phyloP scores from a whole-genome alignment of 805 yeast species.

The Lipomyces kockii region DNA sequence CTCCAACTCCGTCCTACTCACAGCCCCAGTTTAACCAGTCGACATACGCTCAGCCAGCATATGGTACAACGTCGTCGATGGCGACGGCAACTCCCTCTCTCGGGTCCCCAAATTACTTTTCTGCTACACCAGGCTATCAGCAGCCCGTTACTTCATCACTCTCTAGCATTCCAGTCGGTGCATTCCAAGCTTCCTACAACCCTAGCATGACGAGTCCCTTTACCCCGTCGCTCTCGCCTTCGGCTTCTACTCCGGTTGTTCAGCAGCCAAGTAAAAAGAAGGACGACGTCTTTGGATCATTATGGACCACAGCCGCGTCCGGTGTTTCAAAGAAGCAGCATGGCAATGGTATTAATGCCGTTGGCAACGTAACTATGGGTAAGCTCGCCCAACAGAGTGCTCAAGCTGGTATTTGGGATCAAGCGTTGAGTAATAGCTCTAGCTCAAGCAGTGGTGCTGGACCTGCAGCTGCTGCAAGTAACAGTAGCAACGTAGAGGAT shows the following conservation, averaged over 20 bases:
- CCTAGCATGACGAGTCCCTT: constrained; percentile 1
- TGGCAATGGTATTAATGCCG: neutral
- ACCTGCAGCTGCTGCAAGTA: neutral
- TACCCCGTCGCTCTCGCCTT: constrained; percentile 33
- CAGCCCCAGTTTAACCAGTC: constrained; percentile 21
- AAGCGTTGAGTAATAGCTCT: constrained; percentile 23
- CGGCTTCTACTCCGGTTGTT: constrained; percentile 27
- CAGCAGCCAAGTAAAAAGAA: constrained; percentile 17
- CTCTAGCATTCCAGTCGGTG: neutral
- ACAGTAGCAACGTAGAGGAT: constrained; percentile 11
- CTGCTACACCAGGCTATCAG: neutral
- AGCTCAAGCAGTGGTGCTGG: neutral
- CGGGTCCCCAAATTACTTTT: neutral
- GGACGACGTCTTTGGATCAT: constrained; percentile 49
- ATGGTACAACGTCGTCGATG: neutral
- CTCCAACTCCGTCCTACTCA: constrained; percentile 1
- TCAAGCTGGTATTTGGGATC: constrained; percentile 42
- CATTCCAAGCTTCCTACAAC: neutral
- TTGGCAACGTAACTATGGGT: constrained; percentile 34
- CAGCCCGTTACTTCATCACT: neutral
- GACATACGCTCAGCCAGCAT: constrained; percentile 9
- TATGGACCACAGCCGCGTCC: constrained; percentile 46
- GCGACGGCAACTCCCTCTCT: neutral
- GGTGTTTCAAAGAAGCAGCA: constrained; percentile 33
- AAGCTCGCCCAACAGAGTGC: constrained; percentile 43